Conservation (phyloP, 345 rosid species). For the Physaria fendleri region DNA sequence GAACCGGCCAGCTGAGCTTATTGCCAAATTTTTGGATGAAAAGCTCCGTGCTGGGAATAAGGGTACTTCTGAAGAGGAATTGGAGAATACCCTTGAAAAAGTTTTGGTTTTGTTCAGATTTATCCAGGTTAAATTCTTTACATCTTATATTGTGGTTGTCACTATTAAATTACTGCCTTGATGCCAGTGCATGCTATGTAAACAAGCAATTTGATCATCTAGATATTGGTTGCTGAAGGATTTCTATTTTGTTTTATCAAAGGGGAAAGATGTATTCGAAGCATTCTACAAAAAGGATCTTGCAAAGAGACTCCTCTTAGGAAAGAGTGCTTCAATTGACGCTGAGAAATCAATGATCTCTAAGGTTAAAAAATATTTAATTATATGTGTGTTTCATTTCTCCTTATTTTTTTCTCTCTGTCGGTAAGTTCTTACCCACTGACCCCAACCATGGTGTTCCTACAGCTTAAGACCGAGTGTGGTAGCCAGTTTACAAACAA, state of each 20-base stretch:
- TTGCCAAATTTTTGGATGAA: constrained; percentile 95
- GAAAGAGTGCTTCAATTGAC: constrained; percentile 98
- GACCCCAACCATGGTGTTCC: constrained; percentile 17
- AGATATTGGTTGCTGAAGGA: constrained; percentile 14
- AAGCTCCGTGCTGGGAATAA: constrained; percentile 99
- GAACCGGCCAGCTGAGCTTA: constrained; percentile 98
- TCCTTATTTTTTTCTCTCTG: not conserved
- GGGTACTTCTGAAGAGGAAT: constrained; percentile 99
- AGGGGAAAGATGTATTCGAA: constrained; percentile 99
- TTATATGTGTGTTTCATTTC: not conserved
- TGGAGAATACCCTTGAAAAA: constrained; percentile 95
- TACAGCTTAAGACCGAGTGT: constrained; percentile 97
- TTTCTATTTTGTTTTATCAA: constrained; percentile 19
- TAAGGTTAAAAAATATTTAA: constrained; percentile 45
- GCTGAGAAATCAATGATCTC: constrained; percentile 99
- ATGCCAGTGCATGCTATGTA: not conserved
- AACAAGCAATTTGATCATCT: constrained; percentile 1
- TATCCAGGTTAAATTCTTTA: constrained; percentile 59
- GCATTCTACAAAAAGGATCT: constrained; percentile 99
- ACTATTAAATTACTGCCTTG: not conserved
- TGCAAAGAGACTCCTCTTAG: constrained; percentile 86
- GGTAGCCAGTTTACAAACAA: constrained; percentile 98
- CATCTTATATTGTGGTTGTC: not conserved
- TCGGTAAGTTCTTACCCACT: constrained; percentile 9
- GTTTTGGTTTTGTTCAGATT: constrained; percentile 95